phyloP scores from a whole-genome alignment of 192 early-diverging fungal genomes.

The Backusella parvicylindrica region DNA sequence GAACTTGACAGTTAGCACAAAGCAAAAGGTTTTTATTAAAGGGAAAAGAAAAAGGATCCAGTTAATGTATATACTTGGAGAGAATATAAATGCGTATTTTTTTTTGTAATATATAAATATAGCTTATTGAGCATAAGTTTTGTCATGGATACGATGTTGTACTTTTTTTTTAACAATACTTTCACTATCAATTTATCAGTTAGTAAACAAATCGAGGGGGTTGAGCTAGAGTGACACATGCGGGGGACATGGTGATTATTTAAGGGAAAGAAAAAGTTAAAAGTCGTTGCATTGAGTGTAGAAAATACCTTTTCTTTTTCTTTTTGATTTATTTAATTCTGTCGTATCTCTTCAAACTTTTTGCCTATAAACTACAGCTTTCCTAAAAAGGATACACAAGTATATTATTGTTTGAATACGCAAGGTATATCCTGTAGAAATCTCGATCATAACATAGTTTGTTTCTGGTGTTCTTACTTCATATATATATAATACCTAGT shows the following conservation, averaged over 20 bases:
- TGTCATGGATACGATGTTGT: not conserved
- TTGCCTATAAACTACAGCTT: not conserved
- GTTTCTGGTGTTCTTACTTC: not conserved
- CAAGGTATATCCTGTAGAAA: not conserved
- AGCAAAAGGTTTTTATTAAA: not conserved
- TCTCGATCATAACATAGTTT: not conserved
- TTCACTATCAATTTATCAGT: not conserved
- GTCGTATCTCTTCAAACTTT: not conserved
- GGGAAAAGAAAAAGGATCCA: not conserved
- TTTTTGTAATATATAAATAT: not conserved
- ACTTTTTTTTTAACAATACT: not conserved
- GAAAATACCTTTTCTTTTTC: not conserved
- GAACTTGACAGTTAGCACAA: not conserved
- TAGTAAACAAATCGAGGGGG: not conserved
- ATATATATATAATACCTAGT: not conserved
- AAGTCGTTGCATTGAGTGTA: not conserved
- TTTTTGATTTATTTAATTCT: not conserved
- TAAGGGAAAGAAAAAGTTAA: not conserved
- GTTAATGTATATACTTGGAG: not conserved
- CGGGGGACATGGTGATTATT: not conserved
- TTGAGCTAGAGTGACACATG: not conserved
- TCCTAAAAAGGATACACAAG: not conserved
- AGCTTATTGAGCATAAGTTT: not conserved
- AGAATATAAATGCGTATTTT: not conserved
- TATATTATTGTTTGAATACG: not conserved